phyloP scores from a whole-genome alignment of 768 basidiomycete species.

The Auriscalpium vulgare region DNA sequence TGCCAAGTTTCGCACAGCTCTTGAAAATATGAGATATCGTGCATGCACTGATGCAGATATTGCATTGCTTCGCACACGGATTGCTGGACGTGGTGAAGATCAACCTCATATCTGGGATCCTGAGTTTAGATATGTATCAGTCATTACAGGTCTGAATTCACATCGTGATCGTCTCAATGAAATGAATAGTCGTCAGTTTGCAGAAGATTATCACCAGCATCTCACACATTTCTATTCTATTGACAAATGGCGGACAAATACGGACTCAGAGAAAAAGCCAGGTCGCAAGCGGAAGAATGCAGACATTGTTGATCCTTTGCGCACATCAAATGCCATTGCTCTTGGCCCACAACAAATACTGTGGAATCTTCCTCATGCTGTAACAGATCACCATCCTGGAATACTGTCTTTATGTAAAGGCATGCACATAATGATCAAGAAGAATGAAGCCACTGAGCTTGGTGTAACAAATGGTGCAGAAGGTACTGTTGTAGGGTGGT shows the following conservation, averaged over 20 bases:
- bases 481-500: slow-evolving; percentile 12
- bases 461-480: slow-evolving; percentile 21
- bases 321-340: neutral
- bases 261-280: too few species aligned
- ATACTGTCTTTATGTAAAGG: slow-evolving; percentile 13
- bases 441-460: slow-evolving; percentile 18
- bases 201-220: slow-evolving; percentile 21
- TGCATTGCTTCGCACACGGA: slow-evolving; percentile 22
- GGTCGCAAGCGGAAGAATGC: neutral
- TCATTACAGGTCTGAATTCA: slow-evolving; percentile 32
- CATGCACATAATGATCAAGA: slow-evolving; percentile 17
- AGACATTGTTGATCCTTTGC: neutral
- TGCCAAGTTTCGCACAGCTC: slow-evolving; percentile 19
- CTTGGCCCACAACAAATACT: slow-evolving; percentile 9
- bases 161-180: slow-evolving; percentile 31
- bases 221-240: slow-evolving; percentile 24
- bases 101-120: slow-evolving; percentile 8
- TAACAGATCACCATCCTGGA: slow-evolving; percentile 14
- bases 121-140: slow-evolving; percentile 26
- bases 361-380: slow-evolving; percentile 17
- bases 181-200: slow-evolving; percentile 24
- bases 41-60: slow-evolving; percentile 32
- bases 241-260: neutral
- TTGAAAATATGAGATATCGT: slow-evolving; percentile 32
- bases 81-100: slow-evolving; percentile 13